A percentile compares a stretch with the other conserved stretches of the same genome.
Conservation (phyloP, 164 flowering plant genomes). For the Kalanchoe fedtschenkoi region DNA sequence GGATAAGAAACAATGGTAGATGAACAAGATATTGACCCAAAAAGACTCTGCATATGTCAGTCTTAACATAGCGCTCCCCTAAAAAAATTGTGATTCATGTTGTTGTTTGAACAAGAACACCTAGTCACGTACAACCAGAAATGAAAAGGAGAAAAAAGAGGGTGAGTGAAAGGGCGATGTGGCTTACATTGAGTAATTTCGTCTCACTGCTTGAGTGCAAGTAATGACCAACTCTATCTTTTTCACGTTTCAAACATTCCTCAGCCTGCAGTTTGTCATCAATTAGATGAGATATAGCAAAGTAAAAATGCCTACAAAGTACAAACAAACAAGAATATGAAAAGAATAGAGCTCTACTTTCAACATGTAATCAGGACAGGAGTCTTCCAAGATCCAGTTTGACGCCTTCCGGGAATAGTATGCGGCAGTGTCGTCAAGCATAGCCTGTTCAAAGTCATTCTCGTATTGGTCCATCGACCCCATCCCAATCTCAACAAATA, state of each 20-base stretch:
- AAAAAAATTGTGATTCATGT: background rate
- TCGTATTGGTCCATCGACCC: conserved; percentile 19
- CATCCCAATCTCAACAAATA: conserved; percentile 29
- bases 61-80: background rate
- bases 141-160: background rate
- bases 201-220: conserved; percentile 10
- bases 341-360: conserved; percentile 15
- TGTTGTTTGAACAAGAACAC: background rate
- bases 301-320: background rate
- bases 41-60: background rate
- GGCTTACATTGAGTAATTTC: conserved; percentile 8
- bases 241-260: conserved; percentile 9
- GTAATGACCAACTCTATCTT: conserved; percentile 9
- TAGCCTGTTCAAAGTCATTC: conserved; percentile 23
- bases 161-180: background rate
- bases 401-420: conserved; percentile 33
- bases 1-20: background rate
- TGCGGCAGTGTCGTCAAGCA: conserved; percentile 25
- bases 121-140: background rate
- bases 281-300: background rate
- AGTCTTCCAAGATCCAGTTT: conserved; percentile 25
- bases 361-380: conserved; percentile 32
- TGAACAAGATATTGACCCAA: background rate
- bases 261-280: background rate
- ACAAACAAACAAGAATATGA: background rate